phyloP scores from a whole-genome alignment of 2,329 filamentous ascomycete species.

The Aspergillus pseudoterreus region DNA sequence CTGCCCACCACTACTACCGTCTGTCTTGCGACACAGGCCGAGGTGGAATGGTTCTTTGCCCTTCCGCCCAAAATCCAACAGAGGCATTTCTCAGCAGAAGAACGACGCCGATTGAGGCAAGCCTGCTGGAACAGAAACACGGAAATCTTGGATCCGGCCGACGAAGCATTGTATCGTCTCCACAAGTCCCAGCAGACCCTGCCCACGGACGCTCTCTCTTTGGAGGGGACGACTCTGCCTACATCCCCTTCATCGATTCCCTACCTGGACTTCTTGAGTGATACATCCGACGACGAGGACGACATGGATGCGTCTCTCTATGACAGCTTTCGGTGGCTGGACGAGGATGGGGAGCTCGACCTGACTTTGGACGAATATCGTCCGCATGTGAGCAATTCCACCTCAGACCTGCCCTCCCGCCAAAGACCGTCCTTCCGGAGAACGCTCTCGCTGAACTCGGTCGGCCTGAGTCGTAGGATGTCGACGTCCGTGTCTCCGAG shows the following conservation, averaged over 20 bases:
- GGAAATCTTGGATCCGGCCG: slow-evolving; percentile 55
- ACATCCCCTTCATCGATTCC: slow-evolving; percentile 19
- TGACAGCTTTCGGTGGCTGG: slow-evolving; percentile 69
- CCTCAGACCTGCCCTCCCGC: slow-evolving; percentile 26
- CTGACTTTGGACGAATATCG: slow-evolving; percentile 70
- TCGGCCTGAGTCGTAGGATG: slow-evolving; percentile 54
- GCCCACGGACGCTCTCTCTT: too few relatives aligned
- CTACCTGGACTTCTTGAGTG: slow-evolving; percentile 17
- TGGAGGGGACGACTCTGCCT: background rate
- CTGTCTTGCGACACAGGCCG: slow-evolving; percentile 44
- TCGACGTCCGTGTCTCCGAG: slow-evolving; percentile 40
- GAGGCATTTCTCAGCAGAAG: slow-evolving; percentile 67
- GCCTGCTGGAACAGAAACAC: slow-evolving; percentile 52
- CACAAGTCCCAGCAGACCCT: slow-evolving; percentile 9
- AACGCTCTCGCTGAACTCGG: slow-evolving; percentile 67
- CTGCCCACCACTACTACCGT: background rate
- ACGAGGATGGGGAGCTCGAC: slow-evolving; percentile 69
- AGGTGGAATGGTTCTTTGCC: slow-evolving; percentile 65
- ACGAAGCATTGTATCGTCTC: slow-evolving; percentile 55
- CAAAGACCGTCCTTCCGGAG: slow-evolving; percentile 63
- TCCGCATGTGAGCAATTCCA: slow-evolving; percentile 53
- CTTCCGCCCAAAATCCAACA: slow-evolving; percentile 70
- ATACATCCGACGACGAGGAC: slow-evolving; percentile 20
- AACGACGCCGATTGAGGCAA: slow-evolving; percentile 59
- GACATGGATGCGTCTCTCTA: slow-evolving; percentile 55